A percentile compares a stretch with the other conserved stretches of the same genome.
These are phyloP conservation scores for Eremochloa ophiuroides DNA, from an alignment of 176 grass and related monocot species.

Conservation along the genomic window DNA sequence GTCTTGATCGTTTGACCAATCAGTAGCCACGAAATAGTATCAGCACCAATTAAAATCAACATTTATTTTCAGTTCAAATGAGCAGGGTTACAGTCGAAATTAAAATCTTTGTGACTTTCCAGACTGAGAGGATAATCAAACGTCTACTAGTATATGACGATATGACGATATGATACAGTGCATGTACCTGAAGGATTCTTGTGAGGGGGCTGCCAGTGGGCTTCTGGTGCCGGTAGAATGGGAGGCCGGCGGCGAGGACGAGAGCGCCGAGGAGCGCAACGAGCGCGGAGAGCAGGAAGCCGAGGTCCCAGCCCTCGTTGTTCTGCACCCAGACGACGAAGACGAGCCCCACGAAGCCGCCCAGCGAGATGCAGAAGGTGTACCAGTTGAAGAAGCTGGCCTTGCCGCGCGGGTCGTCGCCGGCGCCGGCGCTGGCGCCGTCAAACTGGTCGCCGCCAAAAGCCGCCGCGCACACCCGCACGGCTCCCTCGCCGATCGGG, in stretches of 20 bases:
- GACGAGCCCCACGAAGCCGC: slow-evolving; percentile 33
- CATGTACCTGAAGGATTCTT: slow-evolving; percentile 42
- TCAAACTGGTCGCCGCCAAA: slow-evolving; percentile 77
- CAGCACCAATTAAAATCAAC: too few relatives aligned
- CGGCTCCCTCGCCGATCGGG: slow-evolving; percentile 30
- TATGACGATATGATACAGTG: neutral
- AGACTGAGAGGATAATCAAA: neutral
- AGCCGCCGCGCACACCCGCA: slow-evolving; percentile 35
- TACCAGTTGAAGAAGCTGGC: slow-evolving; percentile 71
- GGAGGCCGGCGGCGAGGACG: slow-evolving; percentile 28
- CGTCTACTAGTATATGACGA: too few relatives aligned
- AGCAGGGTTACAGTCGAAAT: too few relatives aligned
- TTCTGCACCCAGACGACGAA: slow-evolving; percentile 64
- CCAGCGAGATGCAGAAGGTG: slow-evolving; percentile 43
- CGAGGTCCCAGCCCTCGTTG: slow-evolving; percentile 47
- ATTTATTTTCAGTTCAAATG: too few relatives aligned
- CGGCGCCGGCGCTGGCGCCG: too few relatives aligned
- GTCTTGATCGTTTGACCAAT: too few relatives aligned
- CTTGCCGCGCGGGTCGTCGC: slow-evolving; percentile 6
- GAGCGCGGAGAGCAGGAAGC: slow-evolving; percentile 23
- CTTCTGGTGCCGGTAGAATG: slow-evolving; percentile 42
- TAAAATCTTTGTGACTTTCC: neutral
- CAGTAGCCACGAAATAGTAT: too few relatives aligned
- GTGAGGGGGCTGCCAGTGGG: slow-evolving; percentile 65
- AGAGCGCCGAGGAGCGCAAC: slow-evolving; percentile 19